Percentiles rank a stretch among this genome's conserved stretches.
These are phyloP conservation scores for Gentiana straminea DNA, from an alignment of 257 asterid genomes.

Conservation along the genomic window DNA sequence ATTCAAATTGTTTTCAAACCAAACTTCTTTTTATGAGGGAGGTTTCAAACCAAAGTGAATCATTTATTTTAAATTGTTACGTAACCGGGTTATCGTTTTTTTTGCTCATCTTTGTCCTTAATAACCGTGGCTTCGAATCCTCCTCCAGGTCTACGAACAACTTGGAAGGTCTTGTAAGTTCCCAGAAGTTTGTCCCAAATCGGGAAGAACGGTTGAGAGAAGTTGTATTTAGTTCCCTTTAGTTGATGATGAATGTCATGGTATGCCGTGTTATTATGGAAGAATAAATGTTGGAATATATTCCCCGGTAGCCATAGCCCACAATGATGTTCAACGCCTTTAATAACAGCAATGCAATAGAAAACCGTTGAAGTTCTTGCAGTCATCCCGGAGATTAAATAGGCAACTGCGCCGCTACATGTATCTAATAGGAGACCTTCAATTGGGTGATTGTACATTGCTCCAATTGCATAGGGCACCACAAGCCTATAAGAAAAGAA, in stretches of 20 bases:
- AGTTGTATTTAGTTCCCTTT: slow-evolving; percentile 72
- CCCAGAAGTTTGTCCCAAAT: slow-evolving; percentile 88
- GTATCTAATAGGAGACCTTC: slow-evolving; percentile 86
- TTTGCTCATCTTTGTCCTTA: slow-evolving; percentile 26
- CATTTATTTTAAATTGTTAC: too few species aligned
- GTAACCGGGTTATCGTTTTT: too few species aligned
- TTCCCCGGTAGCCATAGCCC: slow-evolving; percentile 90
- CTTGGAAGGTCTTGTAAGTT: slow-evolving; percentile 53
- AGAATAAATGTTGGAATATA: slow-evolving; percentile 50
- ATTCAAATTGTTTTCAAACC: too few species aligned
- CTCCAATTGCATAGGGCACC: slow-evolving; percentile 78
- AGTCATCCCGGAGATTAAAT: slow-evolving; percentile 77
- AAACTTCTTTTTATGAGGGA: too few species aligned
- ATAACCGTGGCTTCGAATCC: slow-evolving; percentile 75
- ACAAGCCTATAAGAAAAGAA: slow-evolving; percentile 27
- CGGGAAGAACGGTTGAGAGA: slow-evolving; percentile 81
- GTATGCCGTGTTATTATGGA: slow-evolving; percentile 72
- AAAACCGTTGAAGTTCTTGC: slow-evolving; percentile 71
- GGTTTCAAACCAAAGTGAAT: too few species aligned
- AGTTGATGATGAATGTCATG: slow-evolving; percentile 92
- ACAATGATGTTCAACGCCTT: slow-evolving; percentile 84
- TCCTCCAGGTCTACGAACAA: slow-evolving; percentile 58
- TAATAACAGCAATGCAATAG: slow-evolving; percentile 77
- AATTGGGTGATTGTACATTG: slow-evolving; percentile 80
- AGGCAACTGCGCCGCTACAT: slow-evolving; percentile 79